Percentiles rank a stretch among this genome's conserved stretches.
phyloP scores from a whole-genome alignment of 1,284 basidiomycete genomes.

The Cryptococcus sp. region DNA sequence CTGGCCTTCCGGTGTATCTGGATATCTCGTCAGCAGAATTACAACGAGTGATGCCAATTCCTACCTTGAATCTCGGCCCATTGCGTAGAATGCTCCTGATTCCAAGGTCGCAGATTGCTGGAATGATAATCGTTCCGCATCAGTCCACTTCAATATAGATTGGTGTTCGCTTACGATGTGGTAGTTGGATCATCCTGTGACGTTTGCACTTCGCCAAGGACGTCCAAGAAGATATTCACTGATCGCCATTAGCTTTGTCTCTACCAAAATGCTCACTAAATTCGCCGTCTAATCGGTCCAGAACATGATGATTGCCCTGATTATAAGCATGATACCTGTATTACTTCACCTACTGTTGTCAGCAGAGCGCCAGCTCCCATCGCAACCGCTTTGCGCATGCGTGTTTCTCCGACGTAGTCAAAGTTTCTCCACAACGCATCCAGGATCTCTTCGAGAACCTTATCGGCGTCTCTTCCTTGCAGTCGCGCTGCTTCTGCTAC shows the following conservation, averaged over 20 bases:
- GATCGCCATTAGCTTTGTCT: constrained; percentile 34
- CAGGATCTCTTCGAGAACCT: constrained; percentile 46
- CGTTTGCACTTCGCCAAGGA: constrained; percentile 80
- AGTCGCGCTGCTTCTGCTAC: constrained; percentile 39
- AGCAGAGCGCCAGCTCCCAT: constrained; percentile 50
- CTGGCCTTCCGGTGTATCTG: constrained; percentile 39
- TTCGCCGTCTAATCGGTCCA: constrained; percentile 56
- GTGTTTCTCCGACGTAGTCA: constrained; percentile 51
- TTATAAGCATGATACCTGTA: not conserved
- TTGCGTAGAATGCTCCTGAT: constrained; percentile 34
- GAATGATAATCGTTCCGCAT: constrained; percentile 13
- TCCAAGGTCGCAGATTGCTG: constrained; percentile 33
- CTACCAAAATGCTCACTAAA: constrained; percentile 56
- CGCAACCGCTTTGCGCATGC: constrained; percentile 49
- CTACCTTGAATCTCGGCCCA: constrained; percentile 44
- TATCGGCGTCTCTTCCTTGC: constrained; percentile 27
- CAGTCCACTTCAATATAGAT: not conserved
- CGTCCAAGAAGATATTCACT: constrained; percentile 87
- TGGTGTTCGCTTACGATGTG: constrained; percentile 33
- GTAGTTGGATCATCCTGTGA: constrained; percentile 49
- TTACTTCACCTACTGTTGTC: constrained; percentile 32
- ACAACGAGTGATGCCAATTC: not conserved
- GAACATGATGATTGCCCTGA: constrained; percentile 78
- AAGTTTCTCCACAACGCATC: constrained; percentile 54
- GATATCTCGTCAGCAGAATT: not conserved